Percentiles rank a stretch among this genome's conserved stretches.
Evolutionary conservation across 1,284 basidiomycete genomes (phyloP).

Genomic region (Pascua guehoae): DNA sequence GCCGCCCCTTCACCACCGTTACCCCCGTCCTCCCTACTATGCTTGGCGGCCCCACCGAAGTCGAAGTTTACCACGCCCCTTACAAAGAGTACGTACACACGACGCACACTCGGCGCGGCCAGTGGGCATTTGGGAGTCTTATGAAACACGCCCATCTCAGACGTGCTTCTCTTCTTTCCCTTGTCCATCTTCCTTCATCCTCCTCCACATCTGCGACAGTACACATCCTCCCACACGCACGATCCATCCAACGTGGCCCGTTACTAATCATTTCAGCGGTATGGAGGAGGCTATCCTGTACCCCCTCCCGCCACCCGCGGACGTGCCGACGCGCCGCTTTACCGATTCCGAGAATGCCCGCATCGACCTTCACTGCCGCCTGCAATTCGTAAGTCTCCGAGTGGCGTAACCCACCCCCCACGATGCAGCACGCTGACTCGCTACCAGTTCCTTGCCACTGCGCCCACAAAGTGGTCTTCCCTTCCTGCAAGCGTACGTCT

Average conservation of each 20-base stretch:
- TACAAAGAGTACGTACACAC: slow-evolving; percentile 20
- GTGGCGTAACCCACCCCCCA: too few species aligned
- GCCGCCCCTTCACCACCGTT: too few species aligned
- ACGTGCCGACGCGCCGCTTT: slow-evolving; percentile 25
- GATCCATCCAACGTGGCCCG: too few species aligned
- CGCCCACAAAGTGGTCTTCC: slow-evolving; percentile 48
- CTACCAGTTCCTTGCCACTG: slow-evolving; percentile 71
- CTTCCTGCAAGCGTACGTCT: slow-evolving; percentile 11
- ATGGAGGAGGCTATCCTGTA: slow-evolving; percentile 23
- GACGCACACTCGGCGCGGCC: not conserved
- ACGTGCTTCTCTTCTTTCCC: too few species aligned
- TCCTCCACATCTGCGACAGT: too few species aligned
- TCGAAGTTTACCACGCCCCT: slow-evolving; percentile 23
- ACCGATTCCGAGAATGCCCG: slow-evolving; percentile 31
- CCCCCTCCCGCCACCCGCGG: slow-evolving; percentile 21
- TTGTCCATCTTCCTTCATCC: too few species aligned
- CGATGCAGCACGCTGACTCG: slow-evolving; percentile 3
- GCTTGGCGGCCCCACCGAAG: slow-evolving; percentile 21
- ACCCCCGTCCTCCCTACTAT: slow-evolving; percentile 1
- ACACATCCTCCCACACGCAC: not conserved
- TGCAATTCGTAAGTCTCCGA: slow-evolving; percentile 43
- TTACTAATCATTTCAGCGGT: not conserved
- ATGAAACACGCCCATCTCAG: too few species aligned
- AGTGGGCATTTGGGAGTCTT: too few species aligned
- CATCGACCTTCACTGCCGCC: slow-evolving; percentile 38